A percentile compares a stretch with the other conserved stretches of the same genome.
Evolutionary conservation across 257 asterid genomes (phyloP).

Genomic region (Fraxinus anomala): DNA sequence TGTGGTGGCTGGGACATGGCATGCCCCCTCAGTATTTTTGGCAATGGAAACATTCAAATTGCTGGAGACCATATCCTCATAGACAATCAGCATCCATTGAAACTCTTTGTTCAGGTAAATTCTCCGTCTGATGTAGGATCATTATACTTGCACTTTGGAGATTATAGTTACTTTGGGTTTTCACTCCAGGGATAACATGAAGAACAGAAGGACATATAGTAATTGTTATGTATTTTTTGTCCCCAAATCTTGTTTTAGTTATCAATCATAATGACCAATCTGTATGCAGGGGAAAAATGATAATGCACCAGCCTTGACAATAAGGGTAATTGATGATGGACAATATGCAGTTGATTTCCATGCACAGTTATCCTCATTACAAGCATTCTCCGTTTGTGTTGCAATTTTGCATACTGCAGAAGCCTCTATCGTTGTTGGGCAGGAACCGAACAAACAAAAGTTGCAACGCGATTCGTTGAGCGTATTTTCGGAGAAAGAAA

Average conservation of each 20-base stretch:
- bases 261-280: not conserved
- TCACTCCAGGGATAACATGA: no score
- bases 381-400: slow-evolving; percentile 84
- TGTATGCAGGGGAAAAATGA: slow-evolving; percentile 72
- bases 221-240: not conserved
- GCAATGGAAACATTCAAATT: slow-evolving; percentile 40
- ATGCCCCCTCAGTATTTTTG: slow-evolving; percentile 69
- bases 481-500: slow-evolving; percentile 61
- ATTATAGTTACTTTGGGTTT: not conserved
- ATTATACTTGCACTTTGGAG: not conserved
- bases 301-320: slow-evolving; percentile 52
- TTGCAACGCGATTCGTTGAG: slow-evolving; percentile 55
- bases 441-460: slow-evolving; percentile 44
- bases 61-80: slow-evolving; percentile 40
- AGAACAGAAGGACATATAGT: no score
- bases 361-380: slow-evolving; percentile 76
- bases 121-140: slow-evolving; percentile 6
- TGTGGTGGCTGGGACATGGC: slow-evolving; percentile 99
- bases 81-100: slow-evolving; percentile 43
- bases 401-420: slow-evolving; percentile 69
- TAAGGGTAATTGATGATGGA: slow-evolving; percentile 60
- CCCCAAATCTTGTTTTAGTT: not conserved
- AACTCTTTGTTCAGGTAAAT: slow-evolving; percentile 78
- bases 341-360: slow-evolving; percentile 82
- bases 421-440: slow-evolving; percentile 48